Evolutionary conservation across 179 eudicot species (phyloP), one percentile per base, ranked within the genome.

Genomic region (Nepenthes alata): DNA sequence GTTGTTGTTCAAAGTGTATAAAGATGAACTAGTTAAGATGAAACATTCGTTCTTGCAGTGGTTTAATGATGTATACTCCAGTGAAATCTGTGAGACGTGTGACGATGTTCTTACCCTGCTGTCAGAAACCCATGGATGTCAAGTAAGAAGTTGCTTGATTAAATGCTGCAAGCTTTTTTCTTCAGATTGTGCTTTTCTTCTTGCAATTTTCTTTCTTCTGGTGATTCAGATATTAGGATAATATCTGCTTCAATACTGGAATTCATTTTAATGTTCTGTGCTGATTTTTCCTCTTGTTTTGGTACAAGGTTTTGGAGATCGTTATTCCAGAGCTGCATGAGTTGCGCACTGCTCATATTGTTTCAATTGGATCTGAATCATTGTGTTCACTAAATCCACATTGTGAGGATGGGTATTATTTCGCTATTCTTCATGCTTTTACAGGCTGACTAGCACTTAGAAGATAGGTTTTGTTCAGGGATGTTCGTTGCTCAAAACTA

Each of bases 291-390:
- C n/a, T 6, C 55, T 67, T 69, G 38, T 61, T 35, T 25, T 70
- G 54, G 51, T 67, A 58, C 9, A 63, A 93, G 98, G 78, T 74
- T 38, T 70, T 73, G 70, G 98, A 89, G 75, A 79, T 93, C 39
- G 84, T 82, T 47, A 77, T 89, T 66, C 98, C 98, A 7, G 98
- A 93, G 77, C 68, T 93, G 65, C 73, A 71, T 65, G 83, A 89
- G 75, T 83, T 89, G 98, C 88, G 93, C 51, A 71, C 77, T 44
- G 93, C 98, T 51, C 98, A 93, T 75, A 37, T 93, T 55, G 85
- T 93, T 68, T 81, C 98, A 45, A 89, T 93, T 76, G 98, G 98
- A 67, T 85, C 98, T 69, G 96, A 89, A 72, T 51, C 84, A 37
- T 66, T 86, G 60, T 66, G 77, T 55, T 49, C 86, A 10, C 57